These are phyloP conservation scores for Coleophoma crateriformis DNA, from an alignment of 2,329 filamentous ascomycete species.

Conservation along the genomic window DNA sequence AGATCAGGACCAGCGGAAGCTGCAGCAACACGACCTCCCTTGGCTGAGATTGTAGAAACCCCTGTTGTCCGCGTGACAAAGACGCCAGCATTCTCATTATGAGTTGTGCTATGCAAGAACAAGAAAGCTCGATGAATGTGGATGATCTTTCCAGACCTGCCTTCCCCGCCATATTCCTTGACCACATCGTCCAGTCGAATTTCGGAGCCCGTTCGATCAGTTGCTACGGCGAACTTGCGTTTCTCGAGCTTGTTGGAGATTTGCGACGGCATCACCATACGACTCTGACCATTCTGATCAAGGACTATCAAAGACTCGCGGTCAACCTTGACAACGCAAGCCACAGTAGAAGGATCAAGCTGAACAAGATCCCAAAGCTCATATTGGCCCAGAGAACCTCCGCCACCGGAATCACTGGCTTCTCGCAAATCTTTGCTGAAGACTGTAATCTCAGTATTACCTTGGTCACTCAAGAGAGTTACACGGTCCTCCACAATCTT, in stretches of 20 bases:
- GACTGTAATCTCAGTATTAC: constrained; percentile 88
- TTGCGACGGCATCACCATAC: constrained; percentile 82
- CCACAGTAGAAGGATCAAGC: constrained; percentile 86
- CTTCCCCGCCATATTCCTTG: constrained; percentile 82
- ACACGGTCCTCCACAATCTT: constrained; percentile 89
- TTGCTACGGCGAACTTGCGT: constrained; percentile 80
- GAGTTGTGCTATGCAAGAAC: constrained; percentile 80
- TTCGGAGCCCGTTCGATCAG: constrained; percentile 88
- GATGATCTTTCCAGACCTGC: constrained; percentile 80
- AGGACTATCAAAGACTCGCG: constrained; percentile 85
- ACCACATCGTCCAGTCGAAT: constrained; percentile 89
- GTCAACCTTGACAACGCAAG: constrained; percentile 90
- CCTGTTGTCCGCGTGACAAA: constrained; percentile 83
- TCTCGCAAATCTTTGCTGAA: constrained; percentile 96
- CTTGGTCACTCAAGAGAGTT: constrained; percentile 88
- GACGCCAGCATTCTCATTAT: constrained; percentile 81
- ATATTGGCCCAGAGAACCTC: constrained; percentile 80
- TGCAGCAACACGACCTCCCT: constrained; percentile 72
- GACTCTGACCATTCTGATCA: constrained; percentile 81
- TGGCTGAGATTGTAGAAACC: constrained; percentile 87
- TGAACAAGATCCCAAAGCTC: constrained; percentile 92
- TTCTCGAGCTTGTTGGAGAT: constrained; percentile 84
- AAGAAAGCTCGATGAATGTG: constrained; percentile 92
- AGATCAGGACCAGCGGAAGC: constrained; percentile 67
- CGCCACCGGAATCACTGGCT: constrained; percentile 84